These are phyloP conservation scores for Ophiostoma sp. DNA, from an alignment of 2,329 filamentous ascomycete species.

Conservation along the genomic window DNA sequence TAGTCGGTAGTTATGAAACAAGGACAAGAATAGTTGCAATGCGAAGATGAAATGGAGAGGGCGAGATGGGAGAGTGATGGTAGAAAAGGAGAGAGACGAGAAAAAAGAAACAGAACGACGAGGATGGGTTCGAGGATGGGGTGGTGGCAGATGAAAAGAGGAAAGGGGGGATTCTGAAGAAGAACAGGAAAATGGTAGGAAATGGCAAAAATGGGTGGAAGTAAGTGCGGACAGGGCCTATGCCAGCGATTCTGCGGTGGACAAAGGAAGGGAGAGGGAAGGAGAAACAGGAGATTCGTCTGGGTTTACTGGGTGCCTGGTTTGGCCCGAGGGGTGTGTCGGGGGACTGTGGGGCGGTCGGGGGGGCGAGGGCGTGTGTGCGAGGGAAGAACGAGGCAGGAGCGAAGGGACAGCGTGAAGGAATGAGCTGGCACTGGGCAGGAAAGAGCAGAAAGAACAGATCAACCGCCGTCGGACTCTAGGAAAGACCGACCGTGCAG, in stretches of 20 bases:
- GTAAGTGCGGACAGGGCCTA: constrained; percentile 10
- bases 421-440: neutral
- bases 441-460: neutral
- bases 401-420: constrained; percentile 11
- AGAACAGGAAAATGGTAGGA: constrained; percentile 1
- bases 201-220: neutral
- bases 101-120: constrained; percentile 13
- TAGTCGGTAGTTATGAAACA: constrained; percentile 13
- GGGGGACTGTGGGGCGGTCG: neutral
- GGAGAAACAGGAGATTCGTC: constrained; percentile 26
- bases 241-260: constrained; percentile 16
- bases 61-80: neutral
- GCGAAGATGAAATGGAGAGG: neutral
- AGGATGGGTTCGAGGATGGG: neutral
- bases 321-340: constrained; percentile 16
- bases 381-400: constrained; percentile 1
- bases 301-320: constrained; percentile 22
- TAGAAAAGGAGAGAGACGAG: neutral
- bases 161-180: neutral
- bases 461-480: neutral
- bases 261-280: constrained; percentile 10
- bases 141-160: constrained; percentile 7
- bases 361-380: constrained; percentile 15
- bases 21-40: neutral
- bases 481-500: neutral